These are phyloP conservation scores for Salix exigua DNA, from an alignment of 345 rosid genomes.

Conservation along the genomic window DNA sequence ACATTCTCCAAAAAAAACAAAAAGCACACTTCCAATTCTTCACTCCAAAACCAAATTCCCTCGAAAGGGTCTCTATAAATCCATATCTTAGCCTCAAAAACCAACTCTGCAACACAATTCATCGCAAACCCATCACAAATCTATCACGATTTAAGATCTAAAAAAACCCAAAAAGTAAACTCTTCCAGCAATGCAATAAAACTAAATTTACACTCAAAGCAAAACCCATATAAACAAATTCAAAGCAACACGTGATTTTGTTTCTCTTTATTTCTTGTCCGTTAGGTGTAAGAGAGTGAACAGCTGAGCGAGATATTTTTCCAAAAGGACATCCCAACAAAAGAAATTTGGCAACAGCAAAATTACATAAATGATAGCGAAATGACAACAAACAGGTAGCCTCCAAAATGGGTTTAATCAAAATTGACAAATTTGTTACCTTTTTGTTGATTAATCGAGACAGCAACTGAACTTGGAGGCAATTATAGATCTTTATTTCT, in stretches of 20 bases:
- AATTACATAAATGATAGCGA: slow-evolving; percentile 7
- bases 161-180: background rate
- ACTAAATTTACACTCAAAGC: slow-evolving; percentile 19
- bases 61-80: background rate
- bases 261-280: background rate
- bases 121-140: slow-evolving; percentile 6
- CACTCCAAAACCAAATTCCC: background rate
- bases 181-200: slow-evolving; percentile 5
- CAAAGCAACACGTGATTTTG: slow-evolving; percentile 10
- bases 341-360: background rate
- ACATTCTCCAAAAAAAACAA: slow-evolving; percentile 5
- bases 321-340: slow-evolving; percentile 20
- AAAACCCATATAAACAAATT: background rate
- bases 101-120: slow-evolving; percentile 6
- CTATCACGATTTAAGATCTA: slow-evolving; percentile 1
- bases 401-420: background rate
- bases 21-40: slow-evolving; percentile 5
- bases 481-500: background rate
- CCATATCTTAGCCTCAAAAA: background rate
- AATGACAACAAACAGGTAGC: background rate
- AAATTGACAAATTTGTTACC: background rate
- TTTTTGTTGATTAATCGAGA: background rate
- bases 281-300: slow-evolving; percentile 22
- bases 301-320: background rate
- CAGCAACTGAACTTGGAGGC: background rate